Percentiles rank a stretch among this genome's conserved stretches.
Conservation (phyloP, 306 rosid species). For the Prunus campanulata region DNA sequence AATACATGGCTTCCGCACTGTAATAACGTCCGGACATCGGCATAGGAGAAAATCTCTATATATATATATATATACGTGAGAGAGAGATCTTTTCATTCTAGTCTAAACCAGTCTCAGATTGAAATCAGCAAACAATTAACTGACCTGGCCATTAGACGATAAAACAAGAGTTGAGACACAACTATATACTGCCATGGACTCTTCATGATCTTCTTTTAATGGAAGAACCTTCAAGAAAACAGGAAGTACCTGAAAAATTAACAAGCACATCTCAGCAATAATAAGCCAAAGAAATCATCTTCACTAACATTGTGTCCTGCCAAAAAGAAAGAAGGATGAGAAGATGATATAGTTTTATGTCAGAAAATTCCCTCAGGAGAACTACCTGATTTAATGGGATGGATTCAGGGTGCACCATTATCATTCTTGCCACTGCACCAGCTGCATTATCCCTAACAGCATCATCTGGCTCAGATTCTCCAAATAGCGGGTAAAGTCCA, state of each 20-base stretch:
- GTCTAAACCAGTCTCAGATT: not conserved
- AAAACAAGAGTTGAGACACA: slow-evolving; percentile 78
- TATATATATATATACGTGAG: too few species aligned
- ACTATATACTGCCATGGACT: slow-evolving; percentile 86
- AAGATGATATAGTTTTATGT: not conserved
- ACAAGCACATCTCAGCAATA: slow-evolving; percentile 19
- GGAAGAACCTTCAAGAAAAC: slow-evolving; percentile 90
- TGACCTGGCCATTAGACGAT: slow-evolving; percentile 87
- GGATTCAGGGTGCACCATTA: slow-evolving; percentile 93
- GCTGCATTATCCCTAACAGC: slow-evolving; percentile 98
- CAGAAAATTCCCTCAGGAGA: slow-evolving; percentile 8
- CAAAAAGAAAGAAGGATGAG: not conserved
- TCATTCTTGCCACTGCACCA: slow-evolving; percentile 98
- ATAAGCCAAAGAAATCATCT: not conserved
- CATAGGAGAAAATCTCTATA: too few species aligned
- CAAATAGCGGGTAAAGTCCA: slow-evolving; percentile 87
- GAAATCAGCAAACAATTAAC: slow-evolving; percentile 15
- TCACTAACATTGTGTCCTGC: not conserved
- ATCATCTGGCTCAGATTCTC: slow-evolving; percentile 93
- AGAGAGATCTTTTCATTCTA: not conserved
- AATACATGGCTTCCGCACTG: too few species aligned
- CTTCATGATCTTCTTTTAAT: slow-evolving; percentile 92
- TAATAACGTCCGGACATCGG: too few species aligned
- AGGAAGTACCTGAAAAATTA: slow-evolving; percentile 80
- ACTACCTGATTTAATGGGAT: slow-evolving; percentile 86